Evolutionary conservation across 345 rosid species (phyloP), one percentile per base, ranked within the genome.

Genomic region (Turnera subulata): DNA sequence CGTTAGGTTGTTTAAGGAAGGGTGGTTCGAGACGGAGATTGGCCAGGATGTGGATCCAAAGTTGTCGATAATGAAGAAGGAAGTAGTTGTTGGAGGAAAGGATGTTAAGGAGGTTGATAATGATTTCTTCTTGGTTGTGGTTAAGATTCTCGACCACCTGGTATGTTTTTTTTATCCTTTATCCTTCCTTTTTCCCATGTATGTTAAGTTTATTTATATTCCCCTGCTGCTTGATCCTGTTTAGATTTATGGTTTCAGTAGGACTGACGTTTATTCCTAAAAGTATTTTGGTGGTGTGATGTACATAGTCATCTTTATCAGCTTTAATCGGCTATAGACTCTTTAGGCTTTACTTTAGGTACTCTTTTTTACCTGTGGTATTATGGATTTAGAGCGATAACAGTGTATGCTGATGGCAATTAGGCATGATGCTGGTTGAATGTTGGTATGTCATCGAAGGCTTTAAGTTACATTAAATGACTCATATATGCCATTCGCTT

Each of bases 51-150:
- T 64, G 59, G 97, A 89, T 74, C 97, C 94, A 0, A 93, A 93
- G 79, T 71, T 93, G 53, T 89, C 99, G 1, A 89, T 53, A 75
- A 79, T 87, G 95, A 89, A 84, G 72, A 93, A 89, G 78, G 90
- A 86, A 16, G 99, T 89, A 19, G 91, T 86, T 58, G 91, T 89
- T 42, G 99, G 99, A 1, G 94, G 61, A 9, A 89, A 89, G 76
- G 99, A 93, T 82, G 73, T 84, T 20, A 85, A 68, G 75, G 91
- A 86, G 68, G 93, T 92, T 6, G 98, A 92, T 50, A 86, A 84
- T 63, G 95, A 92, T 82, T 89, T 89, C 75, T 89, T 86, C 84
- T 74, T 92, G 68, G 95, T 89, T 16, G 84, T 92, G 6, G 84
- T 92, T 61, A 85, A 85, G 83, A 85, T 85, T 54, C 63, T 86